Evolutionary conservation across 192 early-diverging fungal species (phyloP).

Genomic region (Mortierella hygrophila): DNA sequence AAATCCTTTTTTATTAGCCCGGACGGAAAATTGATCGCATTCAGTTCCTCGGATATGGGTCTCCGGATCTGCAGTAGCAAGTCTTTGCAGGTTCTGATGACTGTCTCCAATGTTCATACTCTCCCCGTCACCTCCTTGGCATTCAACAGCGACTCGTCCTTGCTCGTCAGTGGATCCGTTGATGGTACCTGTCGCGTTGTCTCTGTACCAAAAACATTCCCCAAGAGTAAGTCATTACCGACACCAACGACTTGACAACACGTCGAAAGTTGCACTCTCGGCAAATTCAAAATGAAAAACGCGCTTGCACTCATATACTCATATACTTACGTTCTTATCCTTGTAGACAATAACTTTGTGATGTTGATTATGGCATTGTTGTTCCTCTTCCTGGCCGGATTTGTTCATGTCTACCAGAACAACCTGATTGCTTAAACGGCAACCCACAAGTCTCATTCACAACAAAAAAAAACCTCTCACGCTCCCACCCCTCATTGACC

Average conservation of each 20-base stretch:
- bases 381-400: constrained; percentile 46
- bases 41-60: constrained; percentile 79
- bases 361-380: constrained; percentile 45
- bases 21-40: constrained; percentile 77
- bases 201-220: constrained; percentile 65
- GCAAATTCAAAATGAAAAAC: background rate
- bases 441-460: background rate
- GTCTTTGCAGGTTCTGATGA: constrained; percentile 68
- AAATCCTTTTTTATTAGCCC: constrained; percentile 58
- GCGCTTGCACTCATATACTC: too few relatives aligned
- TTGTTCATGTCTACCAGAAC: constrained; percentile 39
- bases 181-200: constrained; percentile 80
- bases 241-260: background rate
- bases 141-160: constrained; percentile 73
- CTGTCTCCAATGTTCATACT: constrained; percentile 78
- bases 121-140: constrained; percentile 84
- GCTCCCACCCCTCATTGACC: background rate
- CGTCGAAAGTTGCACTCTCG: background rate
- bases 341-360: constrained; percentile 49
- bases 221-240: constrained; percentile 36
- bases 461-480: background rate
- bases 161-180: constrained; percentile 84
- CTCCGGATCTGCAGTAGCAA: constrained; percentile 75
- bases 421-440: constrained; percentile 12
- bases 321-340: background rate